A percentile compares a stretch with the other conserved stretches of the same genome.
These are phyloP conservation scores for Verticillium albo-atrum DNA, from an alignment of 2,329 filamentous ascomycete genomes.

Conservation along the genomic window DNA sequence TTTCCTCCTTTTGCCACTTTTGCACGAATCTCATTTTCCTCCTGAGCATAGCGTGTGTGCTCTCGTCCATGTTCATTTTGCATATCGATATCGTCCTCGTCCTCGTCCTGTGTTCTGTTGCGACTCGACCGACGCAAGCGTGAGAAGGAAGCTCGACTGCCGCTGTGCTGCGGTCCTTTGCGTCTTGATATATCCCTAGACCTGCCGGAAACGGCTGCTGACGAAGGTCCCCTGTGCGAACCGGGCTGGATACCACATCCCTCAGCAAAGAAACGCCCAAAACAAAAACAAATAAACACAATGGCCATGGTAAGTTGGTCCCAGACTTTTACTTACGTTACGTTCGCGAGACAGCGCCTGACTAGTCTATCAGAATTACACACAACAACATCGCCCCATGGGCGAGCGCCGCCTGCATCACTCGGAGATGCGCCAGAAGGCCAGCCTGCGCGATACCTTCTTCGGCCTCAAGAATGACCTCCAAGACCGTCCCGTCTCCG, in stretches of 20 bases:
- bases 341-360: not conserved
- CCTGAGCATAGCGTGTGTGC: not conserved
- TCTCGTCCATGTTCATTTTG: not conserved
- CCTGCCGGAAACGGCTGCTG: conserved; percentile 1
- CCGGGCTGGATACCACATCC: not conserved
- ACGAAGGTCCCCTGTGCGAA: conserved; percentile 2
- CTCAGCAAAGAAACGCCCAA: not conserved
- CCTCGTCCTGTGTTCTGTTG: not conserved
- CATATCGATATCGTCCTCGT: no score
- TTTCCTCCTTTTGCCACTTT: conserved; percentile 36
- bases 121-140: not conserved
- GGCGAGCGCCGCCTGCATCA: conserved; percentile 33
- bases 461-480: conserved; percentile 52
- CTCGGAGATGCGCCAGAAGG: conserved; percentile 47
- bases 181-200: not conserved
- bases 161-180: not conserved
- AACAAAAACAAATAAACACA: conserved; percentile 11
- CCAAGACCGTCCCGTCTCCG: conserved; percentile 58
- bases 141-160: not conserved
- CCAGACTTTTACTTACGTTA: not conserved
- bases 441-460: conserved; percentile 50
- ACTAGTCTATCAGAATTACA: conserved; percentile 25
- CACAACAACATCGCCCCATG: conserved; percentile 23
- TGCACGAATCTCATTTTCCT: conserved; percentile 6
- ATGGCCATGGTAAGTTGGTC: conserved; percentile 25